Evolutionary conservation across 306 rosid genomes (phyloP).

Genomic region (Acacia crassicarpa): DNA sequence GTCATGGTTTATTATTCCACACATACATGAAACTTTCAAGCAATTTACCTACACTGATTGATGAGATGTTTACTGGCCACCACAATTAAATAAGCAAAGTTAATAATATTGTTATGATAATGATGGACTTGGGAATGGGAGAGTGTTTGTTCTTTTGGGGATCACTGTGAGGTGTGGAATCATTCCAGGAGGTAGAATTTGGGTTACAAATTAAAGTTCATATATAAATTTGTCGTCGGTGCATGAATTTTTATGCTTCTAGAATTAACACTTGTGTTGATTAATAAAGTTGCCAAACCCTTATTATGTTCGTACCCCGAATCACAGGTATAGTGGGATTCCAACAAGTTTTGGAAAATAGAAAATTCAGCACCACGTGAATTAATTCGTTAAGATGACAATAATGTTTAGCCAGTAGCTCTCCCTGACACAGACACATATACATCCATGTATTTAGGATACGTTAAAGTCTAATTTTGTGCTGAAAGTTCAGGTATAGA

Average conservation of each 20-base stretch:
- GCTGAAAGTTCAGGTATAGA: too few relatives aligned
- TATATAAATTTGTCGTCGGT: background rate
- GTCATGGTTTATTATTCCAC: background rate
- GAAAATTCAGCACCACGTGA: too few relatives aligned
- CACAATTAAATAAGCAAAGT: background rate
- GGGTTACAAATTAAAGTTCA: background rate
- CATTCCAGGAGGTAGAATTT: too few relatives aligned
- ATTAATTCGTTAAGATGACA: too few relatives aligned
- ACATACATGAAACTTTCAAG: background rate
- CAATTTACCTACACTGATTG: background rate
- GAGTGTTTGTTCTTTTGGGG: background rate
- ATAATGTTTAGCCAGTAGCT: too few relatives aligned
- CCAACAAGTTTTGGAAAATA: too few relatives aligned
- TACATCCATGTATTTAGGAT: too few relatives aligned
- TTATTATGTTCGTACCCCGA: background rate
- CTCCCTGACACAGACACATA: too few relatives aligned
- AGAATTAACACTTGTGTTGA: background rate
- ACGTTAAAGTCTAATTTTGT: too few relatives aligned
- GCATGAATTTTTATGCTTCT: background rate
- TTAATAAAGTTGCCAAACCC: background rate
- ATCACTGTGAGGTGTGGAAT: too few relatives aligned
- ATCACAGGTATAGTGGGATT: too few relatives aligned
- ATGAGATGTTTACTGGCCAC: background rate
- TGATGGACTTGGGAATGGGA: background rate
- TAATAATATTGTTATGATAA: background rate